A percentile compares a stretch with the other conserved stretches of the same genome.
These are phyloP conservation scores for Yarrowia sp. DNA, from an alignment of 805 yeast genomes.

Conservation along the genomic window DNA sequence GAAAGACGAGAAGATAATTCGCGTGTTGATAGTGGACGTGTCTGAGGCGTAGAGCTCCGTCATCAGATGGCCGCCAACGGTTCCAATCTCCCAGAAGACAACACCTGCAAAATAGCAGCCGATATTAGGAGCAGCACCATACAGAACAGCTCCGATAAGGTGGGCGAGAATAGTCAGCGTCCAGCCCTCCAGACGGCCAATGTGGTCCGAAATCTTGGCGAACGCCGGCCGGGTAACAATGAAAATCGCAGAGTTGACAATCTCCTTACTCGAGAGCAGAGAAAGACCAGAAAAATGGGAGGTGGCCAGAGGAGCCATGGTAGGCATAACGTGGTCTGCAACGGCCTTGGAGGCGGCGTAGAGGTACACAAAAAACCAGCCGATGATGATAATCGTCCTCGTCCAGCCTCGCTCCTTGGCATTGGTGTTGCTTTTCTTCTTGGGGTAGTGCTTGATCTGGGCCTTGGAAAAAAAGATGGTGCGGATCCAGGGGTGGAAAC, in stretches of 20 bases:
- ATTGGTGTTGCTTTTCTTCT: not conserved
- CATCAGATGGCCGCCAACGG: constrained; percentile 18
- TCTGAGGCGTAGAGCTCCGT: constrained; percentile 17
- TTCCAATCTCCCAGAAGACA: constrained; percentile 10
- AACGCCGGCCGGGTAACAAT: constrained; percentile 5
- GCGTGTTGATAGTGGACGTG: not conserved
- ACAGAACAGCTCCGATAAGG: not conserved
- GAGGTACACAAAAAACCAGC: constrained; percentile 12
- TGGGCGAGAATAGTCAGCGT: not conserved
- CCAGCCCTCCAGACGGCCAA: constrained; percentile 18
- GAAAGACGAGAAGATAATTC: not conserved
- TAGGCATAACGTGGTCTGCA: not conserved
- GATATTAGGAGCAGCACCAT: not conserved
- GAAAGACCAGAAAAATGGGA: constrained; percentile 1
- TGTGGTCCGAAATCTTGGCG: constrained; percentile 15
- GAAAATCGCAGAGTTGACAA: not conserved
- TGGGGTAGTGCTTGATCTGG: constrained; percentile 10
- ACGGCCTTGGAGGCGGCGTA: not conserved
- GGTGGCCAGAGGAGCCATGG: constrained; percentile 9
- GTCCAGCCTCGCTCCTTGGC: constrained; percentile 25
- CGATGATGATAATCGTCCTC: not conserved
- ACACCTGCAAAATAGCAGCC: constrained; percentile 9
- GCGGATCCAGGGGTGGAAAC: constrained; percentile 5
- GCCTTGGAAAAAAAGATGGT: not conserved
- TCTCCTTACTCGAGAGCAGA: not conserved